A percentile compares a stretch with the other conserved stretches of the same genome.
Evolutionary conservation across 768 basidiomycete genomes (phyloP).

Genomic region (Xerocomellus chrysenteron): DNA sequence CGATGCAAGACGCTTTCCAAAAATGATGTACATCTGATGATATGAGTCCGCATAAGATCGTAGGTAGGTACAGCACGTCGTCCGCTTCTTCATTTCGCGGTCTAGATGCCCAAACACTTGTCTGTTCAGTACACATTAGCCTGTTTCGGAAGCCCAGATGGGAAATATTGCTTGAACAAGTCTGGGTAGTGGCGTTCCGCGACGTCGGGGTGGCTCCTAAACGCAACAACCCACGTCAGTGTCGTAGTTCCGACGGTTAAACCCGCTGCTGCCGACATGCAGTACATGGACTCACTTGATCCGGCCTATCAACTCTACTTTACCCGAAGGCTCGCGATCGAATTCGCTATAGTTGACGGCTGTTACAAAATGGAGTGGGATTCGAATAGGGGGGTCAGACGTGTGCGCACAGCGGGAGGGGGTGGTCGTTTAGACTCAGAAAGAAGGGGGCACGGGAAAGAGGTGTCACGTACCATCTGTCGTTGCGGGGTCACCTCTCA

Average conservation of each 20-base stretch:
- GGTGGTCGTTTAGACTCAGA: no score
- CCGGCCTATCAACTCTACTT: constrained; percentile 72
- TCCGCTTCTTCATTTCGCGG: no score
- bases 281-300: constrained; percentile 56
- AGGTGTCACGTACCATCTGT: constrained; percentile 60
- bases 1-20: no score
- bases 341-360: constrained; percentile 85
- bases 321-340: constrained; percentile 63
- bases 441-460: no score
- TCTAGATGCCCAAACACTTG: no score
- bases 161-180: constrained; percentile 69
- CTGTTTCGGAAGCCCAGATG: constrained; percentile 53
- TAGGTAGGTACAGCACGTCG: no score
- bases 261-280: background rate
- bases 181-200: constrained; percentile 74
- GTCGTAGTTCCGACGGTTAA: background rate
- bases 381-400: background rate
- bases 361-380: constrained; percentile 23
- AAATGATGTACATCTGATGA: no score
- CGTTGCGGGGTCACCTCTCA: constrained; percentile 49
- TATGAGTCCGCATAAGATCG: no score
- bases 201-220: constrained; percentile 83
- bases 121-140: constrained; percentile 45
- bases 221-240: background rate
- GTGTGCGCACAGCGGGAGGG: background rate